These are phyloP conservation scores for Jimgerdemannia lactiflua DNA, from an alignment of 192 early-diverging fungal genomes.

Conservation along the genomic window DNA sequence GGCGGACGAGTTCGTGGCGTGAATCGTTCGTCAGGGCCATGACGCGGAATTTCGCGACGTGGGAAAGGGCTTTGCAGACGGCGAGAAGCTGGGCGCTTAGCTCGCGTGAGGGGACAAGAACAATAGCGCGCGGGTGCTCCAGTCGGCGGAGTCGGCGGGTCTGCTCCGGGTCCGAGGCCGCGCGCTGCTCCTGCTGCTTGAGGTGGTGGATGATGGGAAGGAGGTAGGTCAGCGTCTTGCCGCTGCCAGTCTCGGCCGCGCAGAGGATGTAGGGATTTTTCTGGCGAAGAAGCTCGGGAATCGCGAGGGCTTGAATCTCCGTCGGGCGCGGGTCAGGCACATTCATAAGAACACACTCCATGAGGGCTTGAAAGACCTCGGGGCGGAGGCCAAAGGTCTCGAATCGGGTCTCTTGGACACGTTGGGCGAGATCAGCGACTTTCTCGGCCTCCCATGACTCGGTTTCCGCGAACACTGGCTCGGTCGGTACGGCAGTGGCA, in stretches of 20 bases:
- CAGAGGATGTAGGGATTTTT: slow-evolving; percentile 55
- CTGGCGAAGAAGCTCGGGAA: slow-evolving; percentile 62
- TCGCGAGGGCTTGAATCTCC: slow-evolving; percentile 80
- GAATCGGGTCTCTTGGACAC: slow-evolving; percentile 41
- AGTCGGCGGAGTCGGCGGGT: slow-evolving; percentile 48
- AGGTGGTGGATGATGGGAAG: slow-evolving; percentile 74
- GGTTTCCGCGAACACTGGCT: background rate
- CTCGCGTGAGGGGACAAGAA: slow-evolving; percentile 89
- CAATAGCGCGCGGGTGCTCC: slow-evolving; percentile 77
- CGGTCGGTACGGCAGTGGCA: background rate
- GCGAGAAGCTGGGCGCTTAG: slow-evolving; percentile 75
- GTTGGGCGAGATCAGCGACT: slow-evolving; percentile 16
- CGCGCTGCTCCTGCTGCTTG: slow-evolving; percentile 60
- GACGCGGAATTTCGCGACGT: slow-evolving; percentile 64
- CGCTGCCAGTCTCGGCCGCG: slow-evolving; percentile 89
- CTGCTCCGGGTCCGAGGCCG: background rate
- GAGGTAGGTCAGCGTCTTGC: slow-evolving; percentile 91
- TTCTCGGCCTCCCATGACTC: background rate
- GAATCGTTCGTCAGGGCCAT: slow-evolving; percentile 55
- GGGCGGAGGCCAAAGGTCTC: slow-evolving; percentile 60
- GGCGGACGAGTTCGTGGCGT: slow-evolving; percentile 40
- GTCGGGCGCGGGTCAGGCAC: slow-evolving; percentile 59
- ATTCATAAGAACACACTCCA: slow-evolving; percentile 14
- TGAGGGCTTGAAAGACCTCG: slow-evolving; percentile 49
- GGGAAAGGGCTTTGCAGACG: slow-evolving; percentile 71